A percentile compares a stretch with the other conserved stretches of the same genome.
Conservation (phyloP, 148 eudicot genomes). For the Amaranthus hypochondriacus region DNA sequence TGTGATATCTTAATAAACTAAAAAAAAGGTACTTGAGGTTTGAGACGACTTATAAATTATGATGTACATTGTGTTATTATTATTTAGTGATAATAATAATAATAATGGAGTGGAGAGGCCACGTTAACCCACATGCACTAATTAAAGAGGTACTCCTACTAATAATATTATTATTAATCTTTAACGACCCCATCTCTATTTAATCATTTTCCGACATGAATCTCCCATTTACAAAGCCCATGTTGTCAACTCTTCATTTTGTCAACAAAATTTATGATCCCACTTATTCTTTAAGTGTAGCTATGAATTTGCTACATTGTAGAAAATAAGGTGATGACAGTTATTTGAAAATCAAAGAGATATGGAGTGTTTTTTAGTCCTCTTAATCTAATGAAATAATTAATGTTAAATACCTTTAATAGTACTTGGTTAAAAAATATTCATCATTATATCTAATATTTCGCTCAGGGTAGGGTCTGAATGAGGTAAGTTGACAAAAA, state of each 20-base stretch:
- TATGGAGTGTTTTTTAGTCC: too few relatives aligned
- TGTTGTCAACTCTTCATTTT: neutral
- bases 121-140: conserved; percentile 27
- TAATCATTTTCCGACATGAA: conserved; percentile 13
- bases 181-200: conserved; percentile 1
- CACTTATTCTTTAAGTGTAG: neutral
- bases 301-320: too few relatives aligned
- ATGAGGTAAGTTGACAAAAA: too few relatives aligned
- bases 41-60: neutral
- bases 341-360: too few relatives aligned
- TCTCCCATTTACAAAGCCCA: neutral
- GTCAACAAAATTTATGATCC: neutral
- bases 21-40: neutral
- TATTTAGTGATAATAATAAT: neutral
- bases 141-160: conserved; percentile 1
- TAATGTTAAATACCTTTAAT: too few relatives aligned
- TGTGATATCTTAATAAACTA: neutral
- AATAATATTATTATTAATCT: neutral
- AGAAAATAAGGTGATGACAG: too few relatives aligned
- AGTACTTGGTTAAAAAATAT: too few relatives aligned
- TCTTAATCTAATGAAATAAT: too few relatives aligned
- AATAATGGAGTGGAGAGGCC: conserved; percentile 10
- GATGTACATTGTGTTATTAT: neutral
- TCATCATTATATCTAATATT: too few relatives aligned
- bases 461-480: too few relatives aligned